phyloP scores from a whole-genome alignment of 2,329 filamentous ascomycete genomes.

The Colletotrichum sp. region DNA sequence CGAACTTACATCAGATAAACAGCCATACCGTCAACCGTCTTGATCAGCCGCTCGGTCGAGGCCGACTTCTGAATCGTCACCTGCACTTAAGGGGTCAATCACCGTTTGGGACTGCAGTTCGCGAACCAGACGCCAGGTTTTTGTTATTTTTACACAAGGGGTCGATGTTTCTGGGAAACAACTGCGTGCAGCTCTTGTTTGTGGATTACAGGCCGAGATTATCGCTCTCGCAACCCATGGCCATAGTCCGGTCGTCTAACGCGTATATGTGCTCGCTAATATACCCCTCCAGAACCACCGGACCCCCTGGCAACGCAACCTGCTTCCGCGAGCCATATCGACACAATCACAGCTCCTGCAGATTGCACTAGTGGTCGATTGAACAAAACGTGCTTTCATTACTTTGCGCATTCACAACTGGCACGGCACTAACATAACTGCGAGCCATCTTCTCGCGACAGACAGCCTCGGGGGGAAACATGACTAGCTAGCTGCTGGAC shows the following conservation, averaged over 20 bases:
- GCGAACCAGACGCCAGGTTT: background rate
- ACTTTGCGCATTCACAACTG: background rate
- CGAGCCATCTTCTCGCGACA: background rate
- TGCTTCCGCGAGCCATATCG: constrained; percentile 12
- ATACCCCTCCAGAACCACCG: constrained; percentile 29
- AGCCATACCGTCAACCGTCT: background rate
- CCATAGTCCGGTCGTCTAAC: constrained; percentile 34
- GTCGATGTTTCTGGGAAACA: constrained; percentile 4
- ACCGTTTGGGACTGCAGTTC: background rate
- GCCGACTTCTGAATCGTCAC: background rate
- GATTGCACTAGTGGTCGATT: constrained; percentile 1
- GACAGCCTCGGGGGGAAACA: background rate
- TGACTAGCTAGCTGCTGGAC: background rate
- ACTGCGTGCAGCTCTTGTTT: constrained; percentile 17
- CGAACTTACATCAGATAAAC: constrained; percentile 16
- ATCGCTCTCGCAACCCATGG: constrained; percentile 31
- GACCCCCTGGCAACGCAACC: constrained; percentile 3
- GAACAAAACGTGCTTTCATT: background rate
- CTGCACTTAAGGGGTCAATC: constrained; percentile 8
- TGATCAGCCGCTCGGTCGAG: background rate
- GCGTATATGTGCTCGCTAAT: constrained; percentile 41
- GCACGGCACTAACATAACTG: background rate
- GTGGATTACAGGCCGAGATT: constrained; percentile 39
- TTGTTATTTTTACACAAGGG: constrained; percentile 9
- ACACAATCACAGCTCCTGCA: background rate